Percentiles rank a stretch among this genome's conserved stretches.
phyloP scores from a whole-genome alignment of 1,284 basidiomycete species.

The Volvariella surrecta region DNA sequence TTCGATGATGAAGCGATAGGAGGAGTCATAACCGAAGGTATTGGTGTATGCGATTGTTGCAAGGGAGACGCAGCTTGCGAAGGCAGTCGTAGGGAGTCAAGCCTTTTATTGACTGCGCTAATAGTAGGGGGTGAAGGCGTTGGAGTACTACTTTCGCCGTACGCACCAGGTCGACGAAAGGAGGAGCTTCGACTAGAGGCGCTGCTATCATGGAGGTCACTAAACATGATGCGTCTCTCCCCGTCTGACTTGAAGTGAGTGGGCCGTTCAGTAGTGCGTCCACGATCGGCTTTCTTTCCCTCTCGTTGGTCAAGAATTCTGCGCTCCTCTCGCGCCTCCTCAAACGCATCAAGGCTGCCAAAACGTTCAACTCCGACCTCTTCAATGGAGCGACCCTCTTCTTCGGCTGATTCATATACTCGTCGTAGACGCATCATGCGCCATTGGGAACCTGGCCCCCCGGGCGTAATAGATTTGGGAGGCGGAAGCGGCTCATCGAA shows the following conservation, averaged over 20 bases:
- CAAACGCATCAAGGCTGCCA: slow-evolving; percentile 76
- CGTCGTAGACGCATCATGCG: slow-evolving; percentile 94
- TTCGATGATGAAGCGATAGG: slow-evolving; percentile 30
- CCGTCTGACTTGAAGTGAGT: slow-evolving; percentile 27
- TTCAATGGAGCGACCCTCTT: slow-evolving; percentile 69
- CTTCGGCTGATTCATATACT: slow-evolving; percentile 85
- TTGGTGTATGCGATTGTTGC: slow-evolving; percentile 64
- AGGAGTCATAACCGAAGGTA: slow-evolving; percentile 86
- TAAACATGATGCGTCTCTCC: slow-evolving; percentile 62
- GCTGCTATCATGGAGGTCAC: slow-evolving; percentile 45
- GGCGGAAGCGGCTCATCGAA: slow-evolving; percentile 44
- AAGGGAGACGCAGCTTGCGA: slow-evolving; percentile 42
- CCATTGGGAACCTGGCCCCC: slow-evolving; percentile 92
- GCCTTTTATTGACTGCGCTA: slow-evolving; percentile 35
- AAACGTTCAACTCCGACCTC: slow-evolving; percentile 88
- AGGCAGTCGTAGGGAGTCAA: slow-evolving; percentile 47
- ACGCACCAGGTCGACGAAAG: slow-evolving; percentile 68
- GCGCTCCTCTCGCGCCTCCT: slow-evolving; percentile 83
- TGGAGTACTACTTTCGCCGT: slow-evolving; percentile 50
- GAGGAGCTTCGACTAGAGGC: slow-evolving; percentile 71
- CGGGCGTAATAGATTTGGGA: slow-evolving; percentile 55
- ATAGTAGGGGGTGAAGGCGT: slow-evolving; percentile 30
- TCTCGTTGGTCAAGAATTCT: slow-evolving; percentile 79
- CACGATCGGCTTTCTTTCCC: slow-evolving; percentile 36
- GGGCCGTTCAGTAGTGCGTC: slow-evolving; percentile 24